Base-by-base conservation (phyloP, 225 moss, liverwort and hornwort species). In the Physcomitrellopsis africana region DNA sequence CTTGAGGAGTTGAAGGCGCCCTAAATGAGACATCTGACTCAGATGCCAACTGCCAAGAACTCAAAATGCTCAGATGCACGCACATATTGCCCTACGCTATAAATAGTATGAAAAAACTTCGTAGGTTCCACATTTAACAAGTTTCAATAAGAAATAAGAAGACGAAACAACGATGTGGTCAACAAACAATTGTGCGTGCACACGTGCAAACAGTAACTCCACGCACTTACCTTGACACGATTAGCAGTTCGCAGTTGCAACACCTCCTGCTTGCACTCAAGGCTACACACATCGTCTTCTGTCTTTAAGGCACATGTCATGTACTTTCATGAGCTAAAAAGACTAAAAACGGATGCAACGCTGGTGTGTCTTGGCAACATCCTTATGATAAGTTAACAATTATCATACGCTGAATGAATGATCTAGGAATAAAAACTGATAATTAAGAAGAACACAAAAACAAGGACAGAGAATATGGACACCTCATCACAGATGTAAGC, bases 281-380 rank as follows among this genome's bases (percentile, higher is more conserved):
- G 72, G 79, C 89, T 92, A 72, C 92, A 92, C 74, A 92, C 86
- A 63, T 92, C 92, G 63, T 92, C 87, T 72, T 89, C 89, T 79
- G 92, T 92, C 89, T 90, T 79, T 72, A 78, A 74, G 63, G 49
- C 68, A 72, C 23, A 20, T 49, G 75, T 57, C 63, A 82, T 15
- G 14, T 67, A 73, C 48, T 8, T 59, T 79, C 70, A 64, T 68
- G 54, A 81, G 57, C 65, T 64, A 26, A 65, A 59, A 63, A 23
- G 12, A 55, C 16, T 54, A 60, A 60, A 19, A 22, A 37, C 7
- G 4, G 65, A 46, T 61, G 61, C 61, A 72, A 24, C 37, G 54
- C 19, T 68, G 1, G 11, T 62, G 14, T 59, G 9, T 77, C 63
- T 32, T 51, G 18, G 51, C 61, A 62, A 63, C 22, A 43, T 11